Conservation (phyloP, 805 yeast genomes). For the Wickerhamiella kurtzmanii region DNA sequence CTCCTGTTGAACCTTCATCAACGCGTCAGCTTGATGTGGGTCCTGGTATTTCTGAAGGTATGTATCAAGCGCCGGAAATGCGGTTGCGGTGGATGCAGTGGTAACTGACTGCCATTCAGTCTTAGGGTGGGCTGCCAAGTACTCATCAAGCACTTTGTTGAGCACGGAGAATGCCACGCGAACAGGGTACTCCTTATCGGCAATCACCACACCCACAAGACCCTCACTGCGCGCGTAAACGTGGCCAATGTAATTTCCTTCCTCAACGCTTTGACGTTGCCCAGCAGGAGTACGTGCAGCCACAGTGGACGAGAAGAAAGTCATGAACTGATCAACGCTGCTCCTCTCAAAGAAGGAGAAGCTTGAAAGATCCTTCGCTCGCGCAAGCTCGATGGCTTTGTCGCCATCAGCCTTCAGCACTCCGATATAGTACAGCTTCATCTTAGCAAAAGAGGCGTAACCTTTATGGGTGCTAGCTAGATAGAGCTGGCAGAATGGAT, state of each 20-base stretch:
- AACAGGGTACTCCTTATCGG: constrained; percentile 92
- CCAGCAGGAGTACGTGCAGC: constrained; percentile 78
- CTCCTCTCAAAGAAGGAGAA: constrained; percentile 81
- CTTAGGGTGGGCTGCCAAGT: constrained; percentile 57
- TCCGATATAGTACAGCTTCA: constrained; percentile 90
- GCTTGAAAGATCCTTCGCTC: constrained; percentile 69
- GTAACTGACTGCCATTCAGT: constrained; percentile 43
- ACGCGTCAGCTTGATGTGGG: constrained; percentile 92
- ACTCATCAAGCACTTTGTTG: constrained; percentile 85
- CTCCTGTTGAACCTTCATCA: constrained; percentile 95
- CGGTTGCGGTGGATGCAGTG: constrained; percentile 33
- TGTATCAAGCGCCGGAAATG: constrained; percentile 46
- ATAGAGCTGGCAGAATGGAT: too few species aligned
- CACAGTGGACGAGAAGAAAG: constrained; percentile 84
- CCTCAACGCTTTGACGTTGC: constrained; percentile 89
- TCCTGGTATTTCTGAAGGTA: constrained; percentile 83
- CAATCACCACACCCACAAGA: constrained; percentile 75
- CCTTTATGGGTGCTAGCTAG: too few species aligned
- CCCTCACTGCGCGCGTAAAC: constrained; percentile 86
- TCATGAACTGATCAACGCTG: constrained; percentile 82
- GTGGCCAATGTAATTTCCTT: constrained; percentile 81
- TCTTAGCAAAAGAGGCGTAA: too few species aligned
- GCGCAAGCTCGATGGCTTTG: constrained; percentile 60
- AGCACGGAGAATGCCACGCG: constrained; percentile 90
- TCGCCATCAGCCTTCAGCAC: constrained; percentile 40